Percentiles rank a stretch among this genome's conserved stretches.
These are phyloP conservation scores for Xylariaceae sp. DNA, from an alignment of 2,329 filamentous ascomycete species.

Conservation along the genomic window DNA sequence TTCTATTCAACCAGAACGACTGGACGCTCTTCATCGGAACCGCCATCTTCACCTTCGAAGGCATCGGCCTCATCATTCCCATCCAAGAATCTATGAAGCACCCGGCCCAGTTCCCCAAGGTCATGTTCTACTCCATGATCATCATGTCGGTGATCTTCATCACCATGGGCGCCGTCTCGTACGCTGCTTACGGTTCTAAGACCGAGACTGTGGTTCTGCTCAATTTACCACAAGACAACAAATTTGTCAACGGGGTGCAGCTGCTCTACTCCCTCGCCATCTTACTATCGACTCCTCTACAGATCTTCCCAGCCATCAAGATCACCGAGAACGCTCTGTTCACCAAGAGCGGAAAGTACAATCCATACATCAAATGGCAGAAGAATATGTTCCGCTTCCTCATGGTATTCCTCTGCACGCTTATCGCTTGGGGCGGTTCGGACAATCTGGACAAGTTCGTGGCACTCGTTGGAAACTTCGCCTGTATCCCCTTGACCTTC, in stretches of 20 bases:
- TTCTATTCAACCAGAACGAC: slow-evolving; percentile 81
- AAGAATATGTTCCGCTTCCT: slow-evolving; percentile 97
- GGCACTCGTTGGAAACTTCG: slow-evolving; percentile 91
- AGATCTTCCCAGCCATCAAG: slow-evolving; percentile 96
- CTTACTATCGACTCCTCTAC: slow-evolving; percentile 86
- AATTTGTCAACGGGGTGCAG: slow-evolving; percentile 91
- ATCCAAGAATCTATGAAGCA: slow-evolving; percentile 97
- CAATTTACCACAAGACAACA: slow-evolving; percentile 93
- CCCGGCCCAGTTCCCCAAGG: slow-evolving; percentile 82
- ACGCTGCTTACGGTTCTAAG: slow-evolving; percentile 90
- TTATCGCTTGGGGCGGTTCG: slow-evolving; percentile 88
- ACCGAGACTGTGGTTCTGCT: slow-evolving; percentile 96
- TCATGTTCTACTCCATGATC: slow-evolving; percentile 88
- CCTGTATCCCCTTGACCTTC: slow-evolving; percentile 93
- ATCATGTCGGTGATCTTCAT: slow-evolving; percentile 90
- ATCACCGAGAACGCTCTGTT: slow-evolving; percentile 95
- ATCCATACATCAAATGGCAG: slow-evolving; percentile 98
- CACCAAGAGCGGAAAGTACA: slow-evolving; percentile 92
- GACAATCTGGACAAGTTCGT: slow-evolving; percentile 97
- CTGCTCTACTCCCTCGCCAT: slow-evolving; percentile 99
- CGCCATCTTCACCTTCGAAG: slow-evolving; percentile 98
- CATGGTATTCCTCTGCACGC: slow-evolving; percentile 79
- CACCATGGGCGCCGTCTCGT: slow-evolving; percentile 87
- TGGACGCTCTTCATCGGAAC: slow-evolving; percentile 99
- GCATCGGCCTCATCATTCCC: slow-evolving; percentile 94